Base-by-base conservation (phyloP, 2,329 filamentous ascomycete species). In the Aotearoamyces nothofagi region DNA sequence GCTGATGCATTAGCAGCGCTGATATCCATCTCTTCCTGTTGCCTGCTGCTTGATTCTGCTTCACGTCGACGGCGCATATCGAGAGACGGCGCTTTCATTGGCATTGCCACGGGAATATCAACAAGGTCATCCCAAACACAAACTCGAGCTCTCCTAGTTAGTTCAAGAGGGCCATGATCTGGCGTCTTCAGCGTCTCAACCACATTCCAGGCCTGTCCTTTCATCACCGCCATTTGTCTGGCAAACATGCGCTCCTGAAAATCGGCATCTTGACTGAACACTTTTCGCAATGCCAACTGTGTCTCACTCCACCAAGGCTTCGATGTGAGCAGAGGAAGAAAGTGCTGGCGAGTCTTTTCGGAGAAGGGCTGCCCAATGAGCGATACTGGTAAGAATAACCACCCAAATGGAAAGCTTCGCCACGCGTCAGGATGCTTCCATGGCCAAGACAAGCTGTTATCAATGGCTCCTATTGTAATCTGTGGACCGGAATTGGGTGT, bases 161-260 rank as follows among this genome's bases (percentile, higher is more conserved):
- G 68, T 55, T 96, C 90, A 11, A 98, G 61, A 0, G 90, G 90
- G 0, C 90, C 90, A 47, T 96, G 87, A 46, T 96, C 90, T 1
- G 72, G 63, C 11, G 80, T 80, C 52, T 98, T 98, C 36, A 98
- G 65, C 1, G 90, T 94, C 57, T 98, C 90, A 4, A 98, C 90
- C 0, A 98, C 90, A 49, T 98, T 98, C 84, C 90, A 98, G 1
- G 90, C 90, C 50, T 98, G 90, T 8, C 90, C 90, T 55, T 98
- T 98, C 83, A 98, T 93, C 34, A 98, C 90, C 1, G 90, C 87
- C 36, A 98, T 92, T 49, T 98, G 90, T 40, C 82, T 75, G n/a
- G 83, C 83, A 56, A 93, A 98, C 90, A 98, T 98, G 54, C 82
- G 78, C 57, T 98, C 90, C 51, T 96, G 83, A 53, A 98, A 98